Evolutionary conservation across 169 alveolate species (phyloP), one percentile per base, ranked within the genome.

Genomic region (Eimeria acervulina): DNA sequence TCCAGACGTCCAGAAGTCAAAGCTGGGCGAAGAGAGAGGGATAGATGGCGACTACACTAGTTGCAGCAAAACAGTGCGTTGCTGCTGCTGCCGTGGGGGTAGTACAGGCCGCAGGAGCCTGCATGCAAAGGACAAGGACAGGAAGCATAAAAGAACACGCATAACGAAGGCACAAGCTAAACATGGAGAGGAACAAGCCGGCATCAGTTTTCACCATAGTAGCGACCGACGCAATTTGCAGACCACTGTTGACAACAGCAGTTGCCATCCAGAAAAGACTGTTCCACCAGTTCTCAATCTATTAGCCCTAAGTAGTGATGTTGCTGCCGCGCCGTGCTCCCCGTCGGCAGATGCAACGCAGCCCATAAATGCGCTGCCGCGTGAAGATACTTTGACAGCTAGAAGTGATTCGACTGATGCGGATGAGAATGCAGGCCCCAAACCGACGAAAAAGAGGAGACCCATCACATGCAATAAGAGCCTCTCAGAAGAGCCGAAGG

Each of bases 1-100:
- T 28, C 42, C 88, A 78, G 40, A 40, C 66, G 21, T 42, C 42
- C 42, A 2, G 36, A 21, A 78, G 7, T 42, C 63, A 42, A 66
- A 47, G 7, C 66, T n/a, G 3, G 6, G 66, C 33, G 38, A 31
- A n/a, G 70, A 52, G 91, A n/a, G 26, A 83, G 74, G 66, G 36
- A 44, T 33, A 15, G 21, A 51, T 44, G 23, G 91, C 23, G 66
- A 26, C 36, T 52, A 66, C 44, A 13, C 40, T 13, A n/a, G 66
- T n/a, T 51, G 95, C 80, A 61, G 91, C 40, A 55, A n/a, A 31
- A 51, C 38, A 12, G 31, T 59, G 55, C 21, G 83, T 44, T 47
- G 83, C 80, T 31, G 95, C 78, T 31, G 84, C 78, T 42, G 83
- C 51, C 61, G 70, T n/a, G 52, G 91, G 19, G 78, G 81, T 36